phyloP scores from a whole-genome alignment of 1,139 yeast species.

The Spathaspora sp. region DNA sequence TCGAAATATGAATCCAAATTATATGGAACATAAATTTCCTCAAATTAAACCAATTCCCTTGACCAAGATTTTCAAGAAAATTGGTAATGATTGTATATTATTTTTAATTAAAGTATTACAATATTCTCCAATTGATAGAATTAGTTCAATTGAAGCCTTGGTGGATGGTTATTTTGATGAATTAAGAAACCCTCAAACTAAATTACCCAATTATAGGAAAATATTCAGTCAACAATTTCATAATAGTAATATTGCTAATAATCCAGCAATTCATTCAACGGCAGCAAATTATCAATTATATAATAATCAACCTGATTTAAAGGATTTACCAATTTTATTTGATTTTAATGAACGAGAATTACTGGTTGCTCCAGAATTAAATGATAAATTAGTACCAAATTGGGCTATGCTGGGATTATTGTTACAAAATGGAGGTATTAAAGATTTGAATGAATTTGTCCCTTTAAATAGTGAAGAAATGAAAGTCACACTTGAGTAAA shows the following conservation, averaged over 20 bases:
- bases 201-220: slow-evolving; percentile 54
- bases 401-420: slow-evolving; percentile 36
- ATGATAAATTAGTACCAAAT: slow-evolving; percentile 37
- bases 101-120: slow-evolving; percentile 61
- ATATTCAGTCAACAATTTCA: slow-evolving; percentile 42
- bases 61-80: slow-evolving; percentile 74
- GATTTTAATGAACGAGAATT: slow-evolving; percentile 53
- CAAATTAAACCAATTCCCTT: slow-evolving; percentile 93
- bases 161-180: slow-evolving; percentile 77
- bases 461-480: slow-evolving; percentile 37
- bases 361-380: slow-evolving; percentile 37
- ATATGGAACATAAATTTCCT: slow-evolving; percentile 96
- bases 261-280: slow-evolving; percentile 13
- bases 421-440: slow-evolving; percentile 22
- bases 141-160: slow-evolving; percentile 68
- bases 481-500: slow-evolving; percentile 36
- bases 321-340: slow-evolving; percentile 46
- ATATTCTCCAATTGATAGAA: slow-evolving; percentile 73
- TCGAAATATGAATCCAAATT: slow-evolving; percentile 92
- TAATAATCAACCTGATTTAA: slow-evolving; percentile 41
- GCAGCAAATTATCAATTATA: slow-evolving; percentile 40
- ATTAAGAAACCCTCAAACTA: slow-evolving; percentile 54
- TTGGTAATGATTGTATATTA: slow-evolving; percentile 59
- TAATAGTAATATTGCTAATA: slow-evolving; percentile 10
- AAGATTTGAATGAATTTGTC: slow-evolving; percentile 29